Evolutionary conservation across 208 protist species (phyloP).

Genomic region (Tetramitus jugosus): DNA sequence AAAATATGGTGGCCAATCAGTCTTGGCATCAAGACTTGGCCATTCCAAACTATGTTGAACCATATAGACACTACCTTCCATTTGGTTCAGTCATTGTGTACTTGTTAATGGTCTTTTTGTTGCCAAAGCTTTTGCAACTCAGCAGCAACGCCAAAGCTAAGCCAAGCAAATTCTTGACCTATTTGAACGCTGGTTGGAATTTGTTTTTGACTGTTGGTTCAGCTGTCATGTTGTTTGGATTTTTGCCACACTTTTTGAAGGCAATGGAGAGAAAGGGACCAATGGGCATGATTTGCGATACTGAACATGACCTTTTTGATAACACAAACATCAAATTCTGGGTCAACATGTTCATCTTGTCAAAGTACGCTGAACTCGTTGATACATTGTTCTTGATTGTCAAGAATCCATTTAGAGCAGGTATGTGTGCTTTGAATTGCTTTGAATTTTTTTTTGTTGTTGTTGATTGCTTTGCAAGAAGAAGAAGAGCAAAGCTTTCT

Average conservation of each 20-base stretch:
- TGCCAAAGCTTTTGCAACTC: not conserved
- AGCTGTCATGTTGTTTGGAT: not conserved
- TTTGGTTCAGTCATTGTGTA: too few species aligned
- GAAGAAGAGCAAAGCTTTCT: too few species aligned
- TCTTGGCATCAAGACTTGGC: too few species aligned
- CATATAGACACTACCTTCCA: too few species aligned
- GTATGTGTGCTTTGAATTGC: too few species aligned
- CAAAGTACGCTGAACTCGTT: constrained; percentile 4
- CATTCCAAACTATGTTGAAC: too few species aligned
- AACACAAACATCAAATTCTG: not conserved
- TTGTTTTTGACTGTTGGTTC: not conserved
- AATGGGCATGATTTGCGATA: not conserved
- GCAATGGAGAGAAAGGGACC: not conserved
- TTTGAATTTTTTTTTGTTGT: too few species aligned
- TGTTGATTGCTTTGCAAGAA: too few species aligned
- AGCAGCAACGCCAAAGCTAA: not conserved
- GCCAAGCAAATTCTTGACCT: too few species aligned
- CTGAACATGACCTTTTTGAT: not conserved
- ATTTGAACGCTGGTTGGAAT: constrained; percentile 10
- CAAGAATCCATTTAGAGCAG: constrained; percentile 5
- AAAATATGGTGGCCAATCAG: too few species aligned
- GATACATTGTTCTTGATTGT: constrained; percentile 7
- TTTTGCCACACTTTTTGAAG: not conserved
- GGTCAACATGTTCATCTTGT: not conserved
- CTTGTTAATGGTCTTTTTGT: not conserved